phyloP scores from a whole-genome alignment of 2,329 filamentous ascomycete genomes.

The Aphanocladium album region DNA sequence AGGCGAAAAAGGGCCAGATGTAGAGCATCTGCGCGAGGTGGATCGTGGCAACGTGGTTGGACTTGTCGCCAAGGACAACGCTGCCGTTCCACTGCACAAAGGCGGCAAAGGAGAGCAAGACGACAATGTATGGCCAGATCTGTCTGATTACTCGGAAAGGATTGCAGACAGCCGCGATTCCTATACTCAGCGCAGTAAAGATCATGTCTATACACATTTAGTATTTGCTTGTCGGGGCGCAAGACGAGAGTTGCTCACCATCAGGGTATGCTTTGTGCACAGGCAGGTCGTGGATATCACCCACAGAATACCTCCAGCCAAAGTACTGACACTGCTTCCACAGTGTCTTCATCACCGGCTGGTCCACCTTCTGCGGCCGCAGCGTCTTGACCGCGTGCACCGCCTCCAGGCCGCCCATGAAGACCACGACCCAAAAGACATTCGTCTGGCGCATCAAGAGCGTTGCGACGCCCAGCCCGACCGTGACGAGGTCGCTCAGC shows the following conservation, averaged over 20 bases:
- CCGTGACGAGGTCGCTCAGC: constrained; percentile 36
- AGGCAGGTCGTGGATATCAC: constrained; percentile 51
- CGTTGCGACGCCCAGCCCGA: constrained; percentile 58
- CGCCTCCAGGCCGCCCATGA: constrained; percentile 60
- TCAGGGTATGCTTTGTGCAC: constrained; percentile 43
- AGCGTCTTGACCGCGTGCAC: constrained; percentile 47
- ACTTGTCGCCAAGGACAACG: constrained; percentile 91
- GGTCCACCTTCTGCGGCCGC: constrained; percentile 26
- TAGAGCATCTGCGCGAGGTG: constrained; percentile 93
- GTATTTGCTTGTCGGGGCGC: constrained; percentile 15
- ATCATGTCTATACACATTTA: constrained; percentile 41
- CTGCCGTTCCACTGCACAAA: constrained; percentile 87
- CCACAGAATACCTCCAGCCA: constrained; percentile 40
- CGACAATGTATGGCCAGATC: constrained; percentile 54
- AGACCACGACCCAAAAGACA: constrained; percentile 87
- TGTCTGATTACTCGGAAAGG: constrained; percentile 39
- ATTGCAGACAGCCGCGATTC: constrained; percentile 50
- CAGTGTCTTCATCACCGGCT: constrained; percentile 28
- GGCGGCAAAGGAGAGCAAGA: constrained; percentile 61
- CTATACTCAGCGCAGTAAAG: constrained; percentile 59
- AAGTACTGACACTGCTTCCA: constrained; percentile 34
- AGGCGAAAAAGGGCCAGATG: constrained; percentile 82
- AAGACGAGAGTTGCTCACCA: constrained; percentile 34
- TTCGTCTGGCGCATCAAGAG: constrained; percentile 89
- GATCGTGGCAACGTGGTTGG: constrained; percentile 84